phyloP scores from a whole-genome alignment of 2,329 filamentous ascomycete genomes.

The Endoconidiophora laricicola region DNA sequence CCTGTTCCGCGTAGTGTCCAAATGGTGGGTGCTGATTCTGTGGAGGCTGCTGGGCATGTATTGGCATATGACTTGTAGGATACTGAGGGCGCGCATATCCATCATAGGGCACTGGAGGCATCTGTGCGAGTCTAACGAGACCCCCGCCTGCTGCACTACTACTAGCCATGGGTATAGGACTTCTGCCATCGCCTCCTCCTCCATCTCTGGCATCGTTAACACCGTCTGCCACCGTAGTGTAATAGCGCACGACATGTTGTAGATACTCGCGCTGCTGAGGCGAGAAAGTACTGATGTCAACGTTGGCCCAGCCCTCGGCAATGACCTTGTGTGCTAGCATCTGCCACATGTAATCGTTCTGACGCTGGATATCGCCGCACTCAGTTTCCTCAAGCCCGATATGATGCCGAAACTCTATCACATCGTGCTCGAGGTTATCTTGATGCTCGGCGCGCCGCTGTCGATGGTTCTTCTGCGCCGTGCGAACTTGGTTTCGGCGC shows the following conservation, averaged over 20 bases:
- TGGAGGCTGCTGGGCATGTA: too few relatives aligned
- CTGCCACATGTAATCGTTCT: constrained; percentile 29
- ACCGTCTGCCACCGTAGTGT: too few relatives aligned
- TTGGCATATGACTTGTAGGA: too few relatives aligned
- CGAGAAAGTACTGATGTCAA: constrained; percentile 5
- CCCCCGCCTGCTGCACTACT: too few relatives aligned
- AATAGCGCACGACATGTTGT: not conserved
- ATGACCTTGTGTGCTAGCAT: constrained; percentile 20
- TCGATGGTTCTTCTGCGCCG: constrained; percentile 37
- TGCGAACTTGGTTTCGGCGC: constrained; percentile 34
- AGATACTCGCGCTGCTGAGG: not conserved
- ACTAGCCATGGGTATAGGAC: too few relatives aligned
- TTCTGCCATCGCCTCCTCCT: too few relatives aligned
- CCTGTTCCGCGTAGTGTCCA: too few relatives aligned
- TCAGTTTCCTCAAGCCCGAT: constrained; percentile 28
- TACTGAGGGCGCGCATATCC: too few relatives aligned
- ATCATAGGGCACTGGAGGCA: too few relatives aligned
- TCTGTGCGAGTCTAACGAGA: too few relatives aligned
- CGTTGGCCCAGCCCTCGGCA: constrained; percentile 11
- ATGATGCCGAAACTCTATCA: constrained; percentile 29
- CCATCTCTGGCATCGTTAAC: too few relatives aligned
- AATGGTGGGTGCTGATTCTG: too few relatives aligned
- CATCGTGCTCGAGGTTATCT: constrained; percentile 35
- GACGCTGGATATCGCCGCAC: constrained; percentile 20
- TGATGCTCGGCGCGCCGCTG: constrained; percentile 39